Evolutionary conservation across 306 rosid genomes (phyloP).

Genomic region (Betula pendula): DNA sequence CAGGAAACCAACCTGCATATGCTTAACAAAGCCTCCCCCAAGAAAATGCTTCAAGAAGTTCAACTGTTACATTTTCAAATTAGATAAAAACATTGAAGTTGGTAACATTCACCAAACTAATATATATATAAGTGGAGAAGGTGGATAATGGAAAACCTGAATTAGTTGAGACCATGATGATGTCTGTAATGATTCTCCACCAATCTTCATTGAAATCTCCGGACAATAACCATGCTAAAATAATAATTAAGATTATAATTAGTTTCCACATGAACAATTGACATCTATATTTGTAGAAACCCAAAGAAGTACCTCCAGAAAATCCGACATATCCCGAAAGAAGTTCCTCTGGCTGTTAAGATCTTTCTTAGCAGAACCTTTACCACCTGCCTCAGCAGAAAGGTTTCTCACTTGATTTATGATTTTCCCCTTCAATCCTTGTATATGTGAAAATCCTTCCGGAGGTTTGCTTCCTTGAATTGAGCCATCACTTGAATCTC

Average conservation of each 20-base stretch:
- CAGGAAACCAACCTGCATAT: slow-evolving; percentile 77
- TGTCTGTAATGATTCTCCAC: slow-evolving; percentile 69
- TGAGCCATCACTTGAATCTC: slow-evolving; percentile 37
- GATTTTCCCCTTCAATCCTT: slow-evolving; percentile 79
- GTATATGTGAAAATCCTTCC: slow-evolving; percentile 57
- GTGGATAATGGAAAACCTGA: slow-evolving; percentile 52
- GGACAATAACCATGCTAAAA: slow-evolving; percentile 70
- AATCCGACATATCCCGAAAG: slow-evolving; percentile 75
- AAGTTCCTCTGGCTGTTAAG: slow-evolving; percentile 80
- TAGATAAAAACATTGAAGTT: not conserved
- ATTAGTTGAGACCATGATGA: slow-evolving; percentile 77
- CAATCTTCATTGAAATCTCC: slow-evolving; percentile 73
- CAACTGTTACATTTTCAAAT: slow-evolving; percentile 46
- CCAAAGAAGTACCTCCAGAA: slow-evolving; percentile 61
- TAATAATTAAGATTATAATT: slow-evolving; percentile 31
- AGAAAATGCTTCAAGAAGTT: slow-evolving; percentile 81
- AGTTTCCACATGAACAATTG: not conserved
- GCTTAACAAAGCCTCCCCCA: slow-evolving; percentile 91
- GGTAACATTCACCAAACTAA: not conserved
- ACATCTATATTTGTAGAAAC: not conserved
- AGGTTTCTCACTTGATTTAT: slow-evolving; percentile 76
- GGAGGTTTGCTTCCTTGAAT: slow-evolving; percentile 48
- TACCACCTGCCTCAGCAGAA: slow-evolving; percentile 87
- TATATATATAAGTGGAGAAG: not conserved
- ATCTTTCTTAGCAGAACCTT: slow-evolving; percentile 85